phyloP scores from a whole-genome alignment of 768 basidiomycete genomes.

The Amanita polypyramis region DNA sequence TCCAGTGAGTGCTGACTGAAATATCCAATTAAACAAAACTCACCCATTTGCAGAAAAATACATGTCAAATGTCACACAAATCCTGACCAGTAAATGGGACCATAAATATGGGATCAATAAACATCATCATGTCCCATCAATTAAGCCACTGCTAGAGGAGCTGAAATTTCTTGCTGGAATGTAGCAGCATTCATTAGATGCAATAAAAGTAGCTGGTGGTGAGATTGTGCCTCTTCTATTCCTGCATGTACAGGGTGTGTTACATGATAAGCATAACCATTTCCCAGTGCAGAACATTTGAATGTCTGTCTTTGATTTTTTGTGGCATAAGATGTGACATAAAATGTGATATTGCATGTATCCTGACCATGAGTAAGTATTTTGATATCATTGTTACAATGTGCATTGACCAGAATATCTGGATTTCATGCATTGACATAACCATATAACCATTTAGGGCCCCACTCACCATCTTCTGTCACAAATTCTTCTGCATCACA shows the following conservation, averaged over 20 bases:
- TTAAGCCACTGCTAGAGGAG: constrained; percentile 27
- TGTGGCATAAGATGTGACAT: constrained; percentile 21
- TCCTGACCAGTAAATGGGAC: constrained; percentile 22
- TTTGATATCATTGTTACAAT: constrained; percentile 30
- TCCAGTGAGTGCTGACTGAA: too few relatives aligned
- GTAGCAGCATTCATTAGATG: constrained; percentile 22
- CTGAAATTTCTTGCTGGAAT: constrained; percentile 25
- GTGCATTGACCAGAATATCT: neutral
- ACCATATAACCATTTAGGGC: neutral
- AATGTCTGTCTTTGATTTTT: constrained; percentile 23
- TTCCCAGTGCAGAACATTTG: constrained; percentile 26
- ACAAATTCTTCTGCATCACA: constrained; percentile 11
- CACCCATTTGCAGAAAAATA: too few relatives aligned
- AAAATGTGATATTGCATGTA: constrained; percentile 22
- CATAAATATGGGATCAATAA: constrained; percentile 25
- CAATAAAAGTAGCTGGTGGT: constrained; percentile 21
- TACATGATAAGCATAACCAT: constrained; percentile 20
- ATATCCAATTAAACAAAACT: too few relatives aligned
- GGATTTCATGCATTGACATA: neutral
- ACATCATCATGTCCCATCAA: constrained; percentile 34
- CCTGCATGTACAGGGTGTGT: constrained; percentile 9
- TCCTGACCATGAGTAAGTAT: constrained; percentile 24
- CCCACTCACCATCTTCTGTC: constrained; percentile 18
- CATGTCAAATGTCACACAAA: too few relatives aligned
- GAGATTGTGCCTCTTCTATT: constrained; percentile 13